Evolutionary conservation across 2,329 filamentous ascomycete species (phyloP).

Genomic region (Colletotrichum echinochloae): DNA sequence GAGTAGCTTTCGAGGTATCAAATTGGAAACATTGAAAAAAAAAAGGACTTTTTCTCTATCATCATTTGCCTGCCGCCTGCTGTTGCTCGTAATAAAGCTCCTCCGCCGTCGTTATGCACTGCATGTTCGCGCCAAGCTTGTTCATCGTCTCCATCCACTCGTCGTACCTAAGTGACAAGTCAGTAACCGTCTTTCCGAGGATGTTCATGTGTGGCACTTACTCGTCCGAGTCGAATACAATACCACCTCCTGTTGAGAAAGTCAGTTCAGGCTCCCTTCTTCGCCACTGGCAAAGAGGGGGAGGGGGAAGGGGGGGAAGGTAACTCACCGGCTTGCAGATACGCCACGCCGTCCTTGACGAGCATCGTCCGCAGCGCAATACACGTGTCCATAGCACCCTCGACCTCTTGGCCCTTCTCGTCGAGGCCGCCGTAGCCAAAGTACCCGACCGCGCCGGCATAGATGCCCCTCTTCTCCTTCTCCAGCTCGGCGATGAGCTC

Average conservation of each 20-base stretch:
- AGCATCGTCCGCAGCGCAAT: constrained; percentile 91
- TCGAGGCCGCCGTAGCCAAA: constrained; percentile 88
- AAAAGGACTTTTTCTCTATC: background rate
- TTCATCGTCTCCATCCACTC: constrained; percentile 96
- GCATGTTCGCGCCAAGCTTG: constrained; percentile 91
- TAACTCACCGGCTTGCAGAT: constrained; percentile 79
- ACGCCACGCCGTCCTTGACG: constrained; percentile 89
- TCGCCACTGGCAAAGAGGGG: background rate
- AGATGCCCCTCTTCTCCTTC: constrained; percentile 92
- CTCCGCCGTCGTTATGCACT: constrained; percentile 88
- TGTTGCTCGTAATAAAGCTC: constrained; percentile 63
- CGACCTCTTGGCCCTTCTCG: constrained; percentile 69
- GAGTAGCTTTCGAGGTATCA: background rate
- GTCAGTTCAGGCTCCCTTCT: constrained; percentile 5
- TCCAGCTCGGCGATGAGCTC: constrained; percentile 96
- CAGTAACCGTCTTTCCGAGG: background rate
- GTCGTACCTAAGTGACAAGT: constrained; percentile 67
- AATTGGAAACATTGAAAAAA: background rate
- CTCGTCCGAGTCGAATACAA: constrained; percentile 92
- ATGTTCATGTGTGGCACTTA: background rate
- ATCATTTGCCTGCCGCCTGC: constrained; percentile 37
- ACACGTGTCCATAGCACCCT: constrained; percentile 92
- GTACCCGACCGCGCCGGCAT: constrained; percentile 96
- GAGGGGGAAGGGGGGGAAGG: constrained; percentile 1
- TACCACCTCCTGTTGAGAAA: constrained; percentile 74